Conservation (phyloP, 192 early-diverging fungal species). For the Dissophora ornata region DNA sequence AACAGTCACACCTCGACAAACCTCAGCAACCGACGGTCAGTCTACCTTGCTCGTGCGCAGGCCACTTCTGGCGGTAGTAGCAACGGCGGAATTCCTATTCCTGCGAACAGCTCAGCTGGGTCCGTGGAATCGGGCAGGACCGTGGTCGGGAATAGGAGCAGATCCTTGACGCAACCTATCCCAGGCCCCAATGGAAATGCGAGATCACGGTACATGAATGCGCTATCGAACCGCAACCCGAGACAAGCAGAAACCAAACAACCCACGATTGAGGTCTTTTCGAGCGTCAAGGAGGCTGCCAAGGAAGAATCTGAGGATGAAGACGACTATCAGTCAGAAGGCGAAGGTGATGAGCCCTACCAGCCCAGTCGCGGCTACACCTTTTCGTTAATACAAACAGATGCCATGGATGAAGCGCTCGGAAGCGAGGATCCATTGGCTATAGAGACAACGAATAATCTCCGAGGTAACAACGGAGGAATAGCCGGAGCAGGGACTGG, state of each 20-base stretch:
- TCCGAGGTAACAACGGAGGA: neutral
- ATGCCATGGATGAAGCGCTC: constrained; percentile 64
- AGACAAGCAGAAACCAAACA: constrained; percentile 28
- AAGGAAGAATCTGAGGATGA: constrained; percentile 71
- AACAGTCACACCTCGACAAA: constrained; percentile 28
- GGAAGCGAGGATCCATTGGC: constrained; percentile 49
- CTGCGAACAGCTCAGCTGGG: neutral
- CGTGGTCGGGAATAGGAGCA: constrained; percentile 18
- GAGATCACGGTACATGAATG: constrained; percentile 31
- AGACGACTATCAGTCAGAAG: constrained; percentile 60
- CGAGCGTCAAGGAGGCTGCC: constrained; percentile 63
- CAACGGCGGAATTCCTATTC: constrained; percentile 12
- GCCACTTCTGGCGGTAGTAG: neutral
- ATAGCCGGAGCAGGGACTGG: neutral
- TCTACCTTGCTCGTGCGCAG: constrained; percentile 44
- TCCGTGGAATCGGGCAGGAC: constrained; percentile 6
- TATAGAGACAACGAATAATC: constrained; percentile 15
- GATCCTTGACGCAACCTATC: constrained; percentile 40
- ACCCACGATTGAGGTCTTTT: constrained; percentile 65
- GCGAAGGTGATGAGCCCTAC: constrained; percentile 52
- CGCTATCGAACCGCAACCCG: constrained; percentile 19
- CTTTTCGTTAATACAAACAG: constrained; percentile 65
- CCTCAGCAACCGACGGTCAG: constrained; percentile 25
- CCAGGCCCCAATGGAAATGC: constrained; percentile 27
- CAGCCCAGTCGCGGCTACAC: constrained; percentile 53